Evolutionary conservation across 176 grass and related monocot species (phyloP).

Genomic region (Carex littledalei): DNA sequence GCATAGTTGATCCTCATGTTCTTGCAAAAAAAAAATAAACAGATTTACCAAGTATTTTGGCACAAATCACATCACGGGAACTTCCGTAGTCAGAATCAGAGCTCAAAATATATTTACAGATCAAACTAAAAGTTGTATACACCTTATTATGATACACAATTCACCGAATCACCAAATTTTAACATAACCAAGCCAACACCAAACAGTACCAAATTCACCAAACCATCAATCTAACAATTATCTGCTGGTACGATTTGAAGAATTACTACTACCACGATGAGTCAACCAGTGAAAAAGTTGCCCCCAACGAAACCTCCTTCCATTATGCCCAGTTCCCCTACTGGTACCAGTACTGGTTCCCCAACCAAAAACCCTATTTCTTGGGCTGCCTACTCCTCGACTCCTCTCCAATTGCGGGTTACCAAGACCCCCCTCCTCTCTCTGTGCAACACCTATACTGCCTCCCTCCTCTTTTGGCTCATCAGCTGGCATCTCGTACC

Average conservation of each 20-base stretch:
- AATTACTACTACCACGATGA: not conserved
- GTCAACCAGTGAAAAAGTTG: constrained; percentile 5
- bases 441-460: not conserved
- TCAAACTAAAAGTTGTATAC: not conserved
- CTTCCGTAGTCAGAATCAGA: not conserved
- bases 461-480: constrained; percentile 25
- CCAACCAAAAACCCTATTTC: constrained; percentile 17
- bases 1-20: not conserved
- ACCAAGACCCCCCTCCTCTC: constrained; percentile 2
- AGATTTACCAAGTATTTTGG: not conserved
- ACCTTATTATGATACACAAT: constrained; percentile 9
- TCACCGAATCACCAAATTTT: not conserved
- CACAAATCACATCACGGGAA: not conserved
- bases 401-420: not conserved
- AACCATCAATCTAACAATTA: not conserved
- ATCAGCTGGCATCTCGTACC: constrained; percentile 59
- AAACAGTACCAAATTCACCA: not conserved
- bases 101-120: not conserved
- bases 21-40: not conserved
- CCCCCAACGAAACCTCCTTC: not conserved
- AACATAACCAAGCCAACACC: not conserved
- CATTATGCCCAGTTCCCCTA: not conserved
- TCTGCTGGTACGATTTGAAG: not conserved
- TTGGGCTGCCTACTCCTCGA: constrained; percentile 1
- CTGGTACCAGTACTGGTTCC: not conserved